Evolutionary conservation across 1,139 yeast genomes (phyloP), one percentile per base, ranked within the genome.

Genomic region (Protomyces pachydermus): DNA sequence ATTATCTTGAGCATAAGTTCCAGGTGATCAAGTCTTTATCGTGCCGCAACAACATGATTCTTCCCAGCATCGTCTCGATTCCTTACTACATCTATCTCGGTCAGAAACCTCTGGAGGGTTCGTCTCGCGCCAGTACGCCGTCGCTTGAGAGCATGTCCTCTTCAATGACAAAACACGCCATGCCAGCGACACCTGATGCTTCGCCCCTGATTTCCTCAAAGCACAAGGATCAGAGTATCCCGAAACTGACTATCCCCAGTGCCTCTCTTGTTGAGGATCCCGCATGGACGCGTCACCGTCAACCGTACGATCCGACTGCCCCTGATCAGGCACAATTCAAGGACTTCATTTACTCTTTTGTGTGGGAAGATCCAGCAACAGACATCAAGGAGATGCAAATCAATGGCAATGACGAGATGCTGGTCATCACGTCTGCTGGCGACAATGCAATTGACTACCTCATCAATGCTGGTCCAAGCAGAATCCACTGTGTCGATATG

Each of bases 291-390:
- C 12, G 25, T 12, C 52, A 51, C 87, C 81, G 95, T 72, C 91
- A 87, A 50, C 88, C 84, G 75, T 88, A 85, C 72, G 90, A 88
- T 74, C 91, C 86, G 70, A 75, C 83, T 69, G 83, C 83, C 70
- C 83, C 87, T 10, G 82, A 81, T 71, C 86, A 86, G 72, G 82
- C 81, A 57, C 91, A 87, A 74, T 88, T 88, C 78, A 84, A 82
- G 66, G 91, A 87, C 75, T 88, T 87, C 74, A 88, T 88, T 66
- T 88, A 88, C 72, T 91, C 95, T 2, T 88, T 88, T 75, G 88
- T 95, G 9, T 88, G 96, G 96, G 96, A 88, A 75, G 95, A 88
- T 73, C 95, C 95, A 39, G 81, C 87, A 65, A 95, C 87, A 75
- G 96, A 88, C 75, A 82, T 84, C 68, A 80, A 80, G 54, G 85